These are phyloP conservation scores for Cyberlindnera americana DNA, from an alignment of 805 yeast genomes.

Conservation along the genomic window DNA sequence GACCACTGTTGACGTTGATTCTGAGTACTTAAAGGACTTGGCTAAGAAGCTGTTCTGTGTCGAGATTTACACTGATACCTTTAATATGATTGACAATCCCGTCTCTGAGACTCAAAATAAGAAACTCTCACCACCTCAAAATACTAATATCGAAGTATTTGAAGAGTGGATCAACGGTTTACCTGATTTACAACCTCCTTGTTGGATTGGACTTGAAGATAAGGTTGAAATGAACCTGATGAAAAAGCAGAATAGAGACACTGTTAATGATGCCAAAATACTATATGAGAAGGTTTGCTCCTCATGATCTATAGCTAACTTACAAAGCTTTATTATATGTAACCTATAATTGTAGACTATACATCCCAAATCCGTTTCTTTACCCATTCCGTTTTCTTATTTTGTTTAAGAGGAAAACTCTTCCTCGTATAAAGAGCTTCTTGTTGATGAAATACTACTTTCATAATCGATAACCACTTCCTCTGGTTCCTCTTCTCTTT, in stretches of 20 bases:
- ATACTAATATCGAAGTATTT: constrained; percentile 33
- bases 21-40: constrained; percentile 31
- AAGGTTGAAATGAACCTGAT: constrained; percentile 37
- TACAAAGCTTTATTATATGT: too few relatives aligned
- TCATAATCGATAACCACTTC: constrained; percentile 25
- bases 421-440: constrained; percentile 11
- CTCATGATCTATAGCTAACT: too few relatives aligned
- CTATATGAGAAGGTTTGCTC: constrained; percentile 2
- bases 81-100: constrained; percentile 37
- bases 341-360: too few relatives aligned
- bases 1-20: constrained; percentile 42
- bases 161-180: constrained; percentile 47
- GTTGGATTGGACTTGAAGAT: constrained; percentile 50
- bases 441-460: constrained; percentile 22
- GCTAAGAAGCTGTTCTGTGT: constrained; percentile 37
- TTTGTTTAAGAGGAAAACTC: not conserved
- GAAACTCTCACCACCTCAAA: constrained; percentile 43
- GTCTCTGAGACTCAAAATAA: constrained; percentile 12
- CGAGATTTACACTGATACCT: constrained; percentile 39
- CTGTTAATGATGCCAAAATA: constrained; percentile 5
- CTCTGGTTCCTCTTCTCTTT: constrained; percentile 29
- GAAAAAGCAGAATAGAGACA: constrained; percentile 9
- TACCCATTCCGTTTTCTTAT: not conserved
- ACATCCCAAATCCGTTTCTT: too few relatives aligned
- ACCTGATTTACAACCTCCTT: constrained; percentile 50